Evolutionary conservation across 2,329 filamentous ascomycete species (phyloP).

Genomic region (Aspergillus phoenicis): DNA sequence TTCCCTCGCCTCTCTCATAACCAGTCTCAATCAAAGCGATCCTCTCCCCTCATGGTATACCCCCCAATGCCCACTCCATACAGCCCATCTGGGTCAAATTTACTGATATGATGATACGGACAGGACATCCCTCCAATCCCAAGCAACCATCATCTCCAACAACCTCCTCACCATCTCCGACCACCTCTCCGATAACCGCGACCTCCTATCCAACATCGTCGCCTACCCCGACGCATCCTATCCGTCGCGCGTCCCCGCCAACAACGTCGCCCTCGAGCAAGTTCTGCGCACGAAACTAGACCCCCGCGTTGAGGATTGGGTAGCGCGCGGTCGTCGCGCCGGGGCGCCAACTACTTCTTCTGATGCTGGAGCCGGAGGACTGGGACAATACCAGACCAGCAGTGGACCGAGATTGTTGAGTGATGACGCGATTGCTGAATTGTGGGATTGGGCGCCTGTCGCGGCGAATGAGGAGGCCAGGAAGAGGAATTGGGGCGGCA

Average conservation of each 20-base stretch:
- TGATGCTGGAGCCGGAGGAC: slow-evolving; percentile 11
- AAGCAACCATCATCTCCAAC: slow-evolving; percentile 69
- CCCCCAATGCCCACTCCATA: neutral
- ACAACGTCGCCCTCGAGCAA: slow-evolving; percentile 67
- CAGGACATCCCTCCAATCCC: slow-evolving; percentile 72
- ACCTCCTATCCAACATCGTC: slow-evolving; percentile 69
- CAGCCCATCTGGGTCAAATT: neutral
- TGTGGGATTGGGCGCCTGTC: slow-evolving; percentile 63
- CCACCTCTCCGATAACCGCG: slow-evolving; percentile 64
- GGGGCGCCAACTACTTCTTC: neutral
- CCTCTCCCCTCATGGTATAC: slow-evolving; percentile 68
- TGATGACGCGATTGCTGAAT: slow-evolving; percentile 55
- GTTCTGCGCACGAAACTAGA: slow-evolving; percentile 83
- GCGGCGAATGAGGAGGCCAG: slow-evolving; percentile 50
- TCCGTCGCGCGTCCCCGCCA: slow-evolving; percentile 66
- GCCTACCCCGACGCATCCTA: slow-evolving; percentile 76
- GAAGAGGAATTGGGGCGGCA: slow-evolving; percentile 59
- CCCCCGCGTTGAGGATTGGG: slow-evolving; percentile 72
- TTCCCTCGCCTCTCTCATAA: slow-evolving; percentile 66
- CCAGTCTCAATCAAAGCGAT: slow-evolving; percentile 62
- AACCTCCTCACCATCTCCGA: slow-evolving; percentile 70
- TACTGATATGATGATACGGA: neutral
- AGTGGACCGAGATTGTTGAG: slow-evolving; percentile 31
- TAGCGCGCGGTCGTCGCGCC: slow-evolving; percentile 60
- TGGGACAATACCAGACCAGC: too few relatives aligned